Base-by-base conservation (phyloP, 208 protist genomes). In the Vickermania ingenoplastis region DNA sequence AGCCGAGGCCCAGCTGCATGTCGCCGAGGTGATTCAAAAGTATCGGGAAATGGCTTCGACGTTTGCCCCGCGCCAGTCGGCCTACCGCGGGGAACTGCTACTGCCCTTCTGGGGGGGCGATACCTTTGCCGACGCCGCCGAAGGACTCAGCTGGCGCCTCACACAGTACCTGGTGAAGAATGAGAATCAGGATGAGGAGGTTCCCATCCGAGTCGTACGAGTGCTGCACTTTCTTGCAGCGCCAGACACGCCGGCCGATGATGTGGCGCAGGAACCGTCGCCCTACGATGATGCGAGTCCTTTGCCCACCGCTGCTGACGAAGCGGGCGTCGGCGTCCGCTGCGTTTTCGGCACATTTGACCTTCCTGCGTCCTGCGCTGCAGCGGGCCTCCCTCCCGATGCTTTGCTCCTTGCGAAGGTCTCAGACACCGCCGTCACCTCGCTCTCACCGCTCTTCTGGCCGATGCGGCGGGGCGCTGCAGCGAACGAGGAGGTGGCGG, bases 141-240 rank as follows among this genome's bases (percentile, higher is more conserved):
- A 5, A 0, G 68, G 58, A 0, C 21, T 89, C 22, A 73, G 80
- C 45, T 49, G 63, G 22, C 67, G 82, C 2, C 63, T 89, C 0
- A 81, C 73, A 21, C 26, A 55, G 45, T 81, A 81, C 53, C 77
- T 59, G 36, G 57, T 83, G 7, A 17, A 81, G 17, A 75, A 87
- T 49, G 51, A 60, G n/a, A 69, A 64, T 1, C 41, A 29, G 0
- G 30, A 31, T 14, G 2, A 66, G 24, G 14, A 52, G 29, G 22
- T 17, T n/a, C 7, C 11, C 36, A 17, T 45, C 17, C 36, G 11
- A 45, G 36, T 45, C 7, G 36, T 45, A n/a, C 36, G 7, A 7
- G 36, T 45, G 36, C 36, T 45, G 7, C 17, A 17, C 36, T 17
- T 45, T 45, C 17, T 45, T 17, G n/a, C n/a, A n/a, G n/a, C n/a